A percentile compares a stretch with the other conserved stretches of the same genome.
Evolutionary conservation across 2,329 filamentous ascomycete species (phyloP).

Genomic region (Ophiocordyceps australis): DNA sequence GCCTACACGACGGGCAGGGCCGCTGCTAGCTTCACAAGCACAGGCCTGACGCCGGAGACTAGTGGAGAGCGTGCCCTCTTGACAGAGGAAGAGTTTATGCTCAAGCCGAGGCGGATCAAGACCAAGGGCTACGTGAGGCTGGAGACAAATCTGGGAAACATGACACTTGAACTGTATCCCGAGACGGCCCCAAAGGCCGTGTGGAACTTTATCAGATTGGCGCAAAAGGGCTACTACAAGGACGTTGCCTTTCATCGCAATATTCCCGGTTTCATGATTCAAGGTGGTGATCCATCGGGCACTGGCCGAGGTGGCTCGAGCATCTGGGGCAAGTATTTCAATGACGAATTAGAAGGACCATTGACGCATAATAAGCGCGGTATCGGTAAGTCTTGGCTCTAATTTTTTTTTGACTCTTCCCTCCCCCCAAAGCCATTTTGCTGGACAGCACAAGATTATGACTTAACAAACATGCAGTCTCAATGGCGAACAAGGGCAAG

Average conservation of each 20-base stretch:
- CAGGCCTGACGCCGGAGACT: slow-evolving; percentile 81
- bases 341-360: slow-evolving; percentile 84
- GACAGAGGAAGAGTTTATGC: slow-evolving; percentile 91
- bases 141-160: slow-evolving; percentile 64
- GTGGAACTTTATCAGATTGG: slow-evolving; percentile 87
- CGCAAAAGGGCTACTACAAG: slow-evolving; percentile 81
- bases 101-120: slow-evolving; percentile 78
- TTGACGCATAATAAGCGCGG: slow-evolving; percentile 69
- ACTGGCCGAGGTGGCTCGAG: slow-evolving; percentile 81
- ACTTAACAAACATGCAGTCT: slow-evolving; percentile 17
- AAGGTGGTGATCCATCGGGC: slow-evolving; percentile 85
- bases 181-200: slow-evolving; percentile 86
- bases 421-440: no score
- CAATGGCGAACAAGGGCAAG: slow-evolving; percentile 98
- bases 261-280: slow-evolving; percentile 94
- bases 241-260: slow-evolving; percentile 79
- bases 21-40: slow-evolving; percentile 89
- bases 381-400: slow-evolving; percentile 20
- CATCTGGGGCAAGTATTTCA: slow-evolving; percentile 88
- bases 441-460: no score
- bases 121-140: slow-evolving; percentile 83
- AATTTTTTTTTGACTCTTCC: no score
- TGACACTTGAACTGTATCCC: slow-evolving; percentile 79
- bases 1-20: slow-evolving; percentile 79
- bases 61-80: slow-evolving; percentile 72